Evolutionary conservation across 2,329 filamentous ascomycete species (phyloP).

Genomic region (Onygena corvina): DNA sequence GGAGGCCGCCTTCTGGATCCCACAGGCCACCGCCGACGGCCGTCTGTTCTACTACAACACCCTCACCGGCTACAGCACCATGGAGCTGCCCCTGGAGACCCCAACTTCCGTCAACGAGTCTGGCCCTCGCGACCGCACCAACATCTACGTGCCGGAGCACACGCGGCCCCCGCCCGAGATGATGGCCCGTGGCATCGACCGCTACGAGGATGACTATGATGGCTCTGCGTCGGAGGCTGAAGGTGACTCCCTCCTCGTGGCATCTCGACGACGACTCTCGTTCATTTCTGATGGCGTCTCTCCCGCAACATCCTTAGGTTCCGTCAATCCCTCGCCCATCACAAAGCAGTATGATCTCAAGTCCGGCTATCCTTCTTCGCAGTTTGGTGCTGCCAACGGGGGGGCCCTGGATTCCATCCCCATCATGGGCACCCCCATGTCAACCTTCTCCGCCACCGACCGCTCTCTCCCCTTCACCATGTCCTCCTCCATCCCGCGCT

Average conservation of each 20-base stretch:
- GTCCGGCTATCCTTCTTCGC: constrained; percentile 14
- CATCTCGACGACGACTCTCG: constrained; percentile 55
- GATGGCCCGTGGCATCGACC: constrained; percentile 69
- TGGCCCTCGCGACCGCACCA: constrained; percentile 77
- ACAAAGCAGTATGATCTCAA: constrained; percentile 47
- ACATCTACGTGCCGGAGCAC: constrained; percentile 77
- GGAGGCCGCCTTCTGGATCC: constrained; percentile 94
- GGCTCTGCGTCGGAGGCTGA: constrained; percentile 82
- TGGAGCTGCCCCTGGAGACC: constrained; percentile 90
- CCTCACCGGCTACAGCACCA: constrained; percentile 85
- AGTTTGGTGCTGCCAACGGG: constrained; percentile 17
- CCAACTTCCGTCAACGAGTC: constrained; percentile 68
- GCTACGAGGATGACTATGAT: constrained; percentile 84
- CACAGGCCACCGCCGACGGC: constrained; percentile 87
- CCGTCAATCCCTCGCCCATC: constrained; percentile 59
- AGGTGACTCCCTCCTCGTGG: constrained; percentile 59
- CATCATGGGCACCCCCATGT: constrained; percentile 13
- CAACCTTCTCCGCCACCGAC: constrained; percentile 44
- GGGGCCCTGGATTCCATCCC: constrained; percentile 15
- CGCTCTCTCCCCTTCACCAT: constrained; percentile 35
- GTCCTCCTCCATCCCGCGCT: constrained; percentile 52
- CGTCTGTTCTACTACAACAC: constrained; percentile 97
- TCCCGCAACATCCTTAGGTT: constrained; percentile 83
- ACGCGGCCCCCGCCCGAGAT: constrained; percentile 82
- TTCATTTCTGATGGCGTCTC: constrained; percentile 60